Base-by-base conservation (phyloP, 1,284 basidiomycete species). In the Leccinum pallidistipes region DNA sequence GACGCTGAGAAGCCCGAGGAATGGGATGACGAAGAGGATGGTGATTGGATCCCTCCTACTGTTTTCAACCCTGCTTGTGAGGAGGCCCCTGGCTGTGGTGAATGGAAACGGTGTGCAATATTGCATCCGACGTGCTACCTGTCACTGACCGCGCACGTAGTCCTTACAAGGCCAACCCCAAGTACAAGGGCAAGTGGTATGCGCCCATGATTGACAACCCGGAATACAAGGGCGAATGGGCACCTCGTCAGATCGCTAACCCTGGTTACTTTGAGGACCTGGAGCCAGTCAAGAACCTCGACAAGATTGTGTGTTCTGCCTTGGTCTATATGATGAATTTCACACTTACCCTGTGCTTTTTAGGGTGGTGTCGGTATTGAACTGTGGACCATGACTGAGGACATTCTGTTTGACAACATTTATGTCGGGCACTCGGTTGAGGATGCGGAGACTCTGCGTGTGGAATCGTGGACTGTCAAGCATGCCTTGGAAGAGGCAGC, bases 1-100 rank as follows among this genome's bases (percentile, higher is more conserved):
- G 92, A 95, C 68, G 91, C 95, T 53, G 86, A 90, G 80, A 98
- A 98, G 85, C 97, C 97, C 32, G 97, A 98, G 76, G 97, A 99
- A 79, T 99, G 97, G 97, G 96, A 98, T 74, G 93, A 99, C 69
- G 97, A 98, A 77, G 97, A 99, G 77, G 97, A 99, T 71, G 97
- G 97, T 77, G 97, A 98, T 74, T 99, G 95, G 95, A 86, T 98
- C 64, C 86, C 95, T 11, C 95, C 97, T 31, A 87, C 86, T 63
- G 82, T 99, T 61, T 80, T 86, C 66, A 98, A 98, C 84, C 92
- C 95, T 69, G 91, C 90, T 76, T 98, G 96, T 73, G 83, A 88
- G 66, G 90, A 89, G 62, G 95, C 88, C 62, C 86, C 95, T 68
- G 97, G 97, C 52, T 99, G 97, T 72, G 97, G 97, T 73, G 86